Percentiles rank a stretch among this genome's conserved stretches.
phyloP scores from a whole-genome alignment of 768 basidiomycete genomes.

The Leucocoprinus leucothites region DNA sequence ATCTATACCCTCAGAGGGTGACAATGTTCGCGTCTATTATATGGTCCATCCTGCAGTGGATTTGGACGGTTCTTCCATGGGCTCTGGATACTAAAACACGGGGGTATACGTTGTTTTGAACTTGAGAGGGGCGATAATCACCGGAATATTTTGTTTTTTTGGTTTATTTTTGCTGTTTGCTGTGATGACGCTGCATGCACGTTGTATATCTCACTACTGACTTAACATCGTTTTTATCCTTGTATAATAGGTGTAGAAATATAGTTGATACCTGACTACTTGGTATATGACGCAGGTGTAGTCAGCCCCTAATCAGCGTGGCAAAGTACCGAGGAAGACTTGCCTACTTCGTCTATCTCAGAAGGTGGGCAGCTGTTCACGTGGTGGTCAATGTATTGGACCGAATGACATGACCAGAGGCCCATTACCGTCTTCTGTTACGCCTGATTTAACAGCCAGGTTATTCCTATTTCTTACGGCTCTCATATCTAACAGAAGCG shows the following conservation, averaged over 20 bases:
- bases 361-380: slow-evolving; percentile 6
- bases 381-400: not conserved
- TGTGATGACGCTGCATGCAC: slow-evolving; percentile 16
- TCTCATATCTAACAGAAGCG: not conserved
- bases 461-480: not conserved
- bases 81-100: slow-evolving; percentile 26
- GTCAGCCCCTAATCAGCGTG: not conserved
- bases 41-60: slow-evolving; percentile 91
- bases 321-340: slow-evolving; percentile 3
- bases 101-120: too few species aligned
- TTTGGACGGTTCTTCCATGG: slow-evolving; percentile 52
- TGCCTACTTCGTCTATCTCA: slow-evolving; percentile 11
- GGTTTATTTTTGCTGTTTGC: slow-evolving; percentile 2
- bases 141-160: slow-evolving; percentile 10
- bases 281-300: not conserved
- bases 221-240: not conserved
- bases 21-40: slow-evolving; percentile 72
- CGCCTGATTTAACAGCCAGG: not conserved
- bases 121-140: too few species aligned
- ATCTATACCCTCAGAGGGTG: slow-evolving; percentile 45
- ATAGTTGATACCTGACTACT: slow-evolving; percentile 11
- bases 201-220: slow-evolving; percentile 11
- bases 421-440: too few species aligned
- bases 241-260: slow-evolving; percentile 16
- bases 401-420: not conserved